phyloP scores from a whole-genome alignment of 2,329 filamentous ascomycete genomes.

The Trichophyton benhamiae region DNA sequence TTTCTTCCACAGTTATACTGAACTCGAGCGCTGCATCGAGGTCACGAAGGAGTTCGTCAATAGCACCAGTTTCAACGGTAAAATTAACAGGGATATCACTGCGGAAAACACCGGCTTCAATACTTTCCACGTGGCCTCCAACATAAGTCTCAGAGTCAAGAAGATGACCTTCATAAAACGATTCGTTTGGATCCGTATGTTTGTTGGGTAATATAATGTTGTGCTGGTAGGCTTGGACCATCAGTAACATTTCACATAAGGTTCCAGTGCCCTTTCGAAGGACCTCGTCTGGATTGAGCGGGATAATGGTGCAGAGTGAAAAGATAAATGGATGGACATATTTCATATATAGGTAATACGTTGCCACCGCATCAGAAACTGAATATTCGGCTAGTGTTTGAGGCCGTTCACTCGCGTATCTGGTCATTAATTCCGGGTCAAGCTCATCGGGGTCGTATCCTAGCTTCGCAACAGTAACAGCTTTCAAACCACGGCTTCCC shows the following conservation, averaged over 20 bases:
- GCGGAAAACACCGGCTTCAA: slow-evolving; percentile 92
- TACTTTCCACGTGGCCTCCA: slow-evolving; percentile 96
- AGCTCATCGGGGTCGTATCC: slow-evolving; percentile 97
- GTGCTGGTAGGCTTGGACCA: slow-evolving; percentile 93
- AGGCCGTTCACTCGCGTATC: slow-evolving; percentile 71
- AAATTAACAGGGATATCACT: slow-evolving; percentile 94
- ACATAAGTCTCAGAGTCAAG: slow-evolving; percentile 97
- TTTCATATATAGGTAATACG: slow-evolving; percentile 99
- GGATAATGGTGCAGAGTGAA: slow-evolving; percentile 92
- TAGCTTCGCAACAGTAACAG: slow-evolving; percentile 92
- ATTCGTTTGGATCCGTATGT: slow-evolving; percentile 76
- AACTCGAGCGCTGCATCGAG: slow-evolving; percentile 83
- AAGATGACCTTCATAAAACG: slow-evolving; percentile 93
- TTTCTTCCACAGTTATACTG: slow-evolving; percentile 71
- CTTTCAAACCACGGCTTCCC: slow-evolving; percentile 91
- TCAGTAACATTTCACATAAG: slow-evolving; percentile 97
- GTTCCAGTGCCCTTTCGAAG: slow-evolving; percentile 93
- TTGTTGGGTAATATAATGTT: slow-evolving; percentile 93
- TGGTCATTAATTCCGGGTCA: slow-evolving; percentile 94
- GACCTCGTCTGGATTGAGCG: slow-evolving; percentile 82
- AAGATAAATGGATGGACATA: slow-evolving; percentile 99
- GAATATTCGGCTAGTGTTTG: slow-evolving; percentile 96
- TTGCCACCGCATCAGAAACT: slow-evolving; percentile 95
- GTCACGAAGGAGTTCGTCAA: slow-evolving; percentile 78
- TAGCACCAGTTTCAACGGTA: slow-evolving; percentile 70